These are phyloP conservation scores for Neurospora sp. DNA, from an alignment of 495 filamentous ascomycete genomes.

Conservation along the genomic window DNA sequence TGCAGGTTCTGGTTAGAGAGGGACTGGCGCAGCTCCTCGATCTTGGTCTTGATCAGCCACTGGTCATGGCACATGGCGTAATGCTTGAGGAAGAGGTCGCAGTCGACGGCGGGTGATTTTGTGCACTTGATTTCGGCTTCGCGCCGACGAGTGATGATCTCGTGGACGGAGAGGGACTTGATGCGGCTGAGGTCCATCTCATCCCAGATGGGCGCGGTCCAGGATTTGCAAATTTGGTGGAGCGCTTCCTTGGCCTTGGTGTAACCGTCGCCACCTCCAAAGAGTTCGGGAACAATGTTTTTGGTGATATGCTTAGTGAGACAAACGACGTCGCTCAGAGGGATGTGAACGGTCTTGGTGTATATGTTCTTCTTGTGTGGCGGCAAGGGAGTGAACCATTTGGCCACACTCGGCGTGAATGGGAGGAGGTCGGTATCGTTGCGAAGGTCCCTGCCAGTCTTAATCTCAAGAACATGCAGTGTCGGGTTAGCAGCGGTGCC, in stretches of 20 bases:
- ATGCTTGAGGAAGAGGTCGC: conserved; percentile 73
- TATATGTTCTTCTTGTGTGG: conserved; percentile 46
- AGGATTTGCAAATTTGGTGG: conserved; percentile 50
- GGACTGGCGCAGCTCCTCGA: conserved; percentile 67
- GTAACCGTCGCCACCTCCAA: conserved; percentile 32
- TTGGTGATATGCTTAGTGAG: conserved; percentile 66
- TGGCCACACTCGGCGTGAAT: conserved; percentile 57
- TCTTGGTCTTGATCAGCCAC: conserved; percentile 88
- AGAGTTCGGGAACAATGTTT: conserved; percentile 44
- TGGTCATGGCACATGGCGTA: conserved; percentile 92
- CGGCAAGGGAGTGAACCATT: conserved; percentile 50
- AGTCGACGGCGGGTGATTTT: conserved; percentile 46
- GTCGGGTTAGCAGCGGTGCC: conserved; percentile 49
- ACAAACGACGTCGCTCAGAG: conserved; percentile 65
- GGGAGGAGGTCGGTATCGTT: conserved; percentile 71
- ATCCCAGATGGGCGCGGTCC: conserved; percentile 66
- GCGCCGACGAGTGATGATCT: conserved; percentile 58
- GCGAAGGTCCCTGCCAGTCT: conserved; percentile 47
- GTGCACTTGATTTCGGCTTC: conserved; percentile 49
- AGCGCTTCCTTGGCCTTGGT: conserved; percentile 49
- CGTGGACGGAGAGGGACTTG: conserved; percentile 65
- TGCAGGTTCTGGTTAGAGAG: conserved; percentile 97
- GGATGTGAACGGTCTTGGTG: conserved; percentile 53
- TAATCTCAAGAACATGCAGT: conserved; percentile 69
- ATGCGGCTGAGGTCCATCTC: conserved; percentile 76